Evolutionary conservation across 148 eudicot genomes (phyloP).

Genomic region (Chenopodium album): DNA sequence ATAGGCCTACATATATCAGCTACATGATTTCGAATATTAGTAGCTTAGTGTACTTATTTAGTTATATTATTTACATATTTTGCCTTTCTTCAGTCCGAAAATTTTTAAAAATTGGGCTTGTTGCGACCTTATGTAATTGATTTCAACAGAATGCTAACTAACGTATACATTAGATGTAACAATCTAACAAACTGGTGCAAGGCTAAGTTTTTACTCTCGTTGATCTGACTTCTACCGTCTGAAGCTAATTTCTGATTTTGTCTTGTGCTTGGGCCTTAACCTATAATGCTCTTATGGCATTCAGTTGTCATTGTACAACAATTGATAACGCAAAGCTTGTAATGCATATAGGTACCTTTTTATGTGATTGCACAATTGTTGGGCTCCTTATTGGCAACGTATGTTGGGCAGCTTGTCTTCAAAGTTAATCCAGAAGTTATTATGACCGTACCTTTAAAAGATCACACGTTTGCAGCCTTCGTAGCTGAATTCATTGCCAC

Average conservation of each 20-base stretch:
- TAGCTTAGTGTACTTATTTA: too few relatives aligned
- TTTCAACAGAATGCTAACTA: background rate
- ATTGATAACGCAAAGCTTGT: background rate
- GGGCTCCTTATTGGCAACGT: slow-evolving; percentile 67
- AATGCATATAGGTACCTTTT: slow-evolving; percentile 60
- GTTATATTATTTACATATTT: too few relatives aligned
- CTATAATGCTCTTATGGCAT: background rate
- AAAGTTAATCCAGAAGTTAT: slow-evolving; percentile 50
- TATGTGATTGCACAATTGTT: slow-evolving; percentile 67
- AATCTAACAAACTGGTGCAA: background rate
- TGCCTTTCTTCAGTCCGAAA: too few relatives aligned
- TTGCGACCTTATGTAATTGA: too few relatives aligned
- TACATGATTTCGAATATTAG: too few relatives aligned
- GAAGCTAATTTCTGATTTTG: background rate
- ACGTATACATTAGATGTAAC: background rate
- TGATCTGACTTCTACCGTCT: background rate
- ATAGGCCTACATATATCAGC: too few relatives aligned
- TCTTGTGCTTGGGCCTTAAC: background rate
- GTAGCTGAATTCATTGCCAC: slow-evolving; percentile 76
- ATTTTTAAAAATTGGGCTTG: too few relatives aligned
- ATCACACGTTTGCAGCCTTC: slow-evolving; percentile 51
- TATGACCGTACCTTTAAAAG: slow-evolving; percentile 57
- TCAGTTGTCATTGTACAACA: background rate
- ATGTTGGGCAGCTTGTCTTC: slow-evolving; percentile 51
- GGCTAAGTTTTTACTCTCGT: background rate